These are phyloP conservation scores for Verticillium dahliae DNA, from an alignment of 2,329 filamentous ascomycete genomes.

Conservation along the genomic window DNA sequence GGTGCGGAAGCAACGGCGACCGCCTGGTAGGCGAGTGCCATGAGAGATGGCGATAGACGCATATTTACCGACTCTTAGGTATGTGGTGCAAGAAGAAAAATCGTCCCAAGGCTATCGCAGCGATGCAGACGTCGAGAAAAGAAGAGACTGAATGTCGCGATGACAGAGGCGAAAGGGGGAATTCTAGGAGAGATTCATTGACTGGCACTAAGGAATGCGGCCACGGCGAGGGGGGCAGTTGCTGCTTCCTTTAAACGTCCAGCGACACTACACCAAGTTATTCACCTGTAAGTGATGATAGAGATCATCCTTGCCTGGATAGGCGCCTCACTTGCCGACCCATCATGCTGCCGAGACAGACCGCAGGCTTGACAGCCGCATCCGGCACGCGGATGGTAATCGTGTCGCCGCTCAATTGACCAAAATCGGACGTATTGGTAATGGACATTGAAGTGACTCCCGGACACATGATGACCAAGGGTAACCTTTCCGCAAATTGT, in stretches of 20 bases:
- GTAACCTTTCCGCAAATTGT: neutral
- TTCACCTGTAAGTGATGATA: no score
- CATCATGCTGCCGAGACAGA: neutral
- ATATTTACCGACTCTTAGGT: neutral
- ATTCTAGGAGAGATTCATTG: no score
- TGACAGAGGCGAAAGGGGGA: no score
- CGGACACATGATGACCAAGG: neutral
- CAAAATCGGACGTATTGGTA: neutral
- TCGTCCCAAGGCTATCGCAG: neutral
- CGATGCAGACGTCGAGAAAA: neutral
- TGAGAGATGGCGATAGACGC: neutral
- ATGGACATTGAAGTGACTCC: neutral
- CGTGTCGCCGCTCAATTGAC: neutral
- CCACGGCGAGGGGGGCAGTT: no score
- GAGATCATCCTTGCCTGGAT: no score
- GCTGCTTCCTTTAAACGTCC: no score
- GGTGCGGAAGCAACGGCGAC: neutral
- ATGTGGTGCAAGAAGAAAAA: no score
- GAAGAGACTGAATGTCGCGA: no score
- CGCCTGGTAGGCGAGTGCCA: neutral
- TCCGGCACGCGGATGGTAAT: neutral
- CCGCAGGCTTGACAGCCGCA: neutral
- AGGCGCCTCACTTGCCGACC: no score
- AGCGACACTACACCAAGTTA: no score
- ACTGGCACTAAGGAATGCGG: no score